phyloP scores from a whole-genome alignment of 163 green algal species.

The Coccomyxa subellipsoidea region DNA sequence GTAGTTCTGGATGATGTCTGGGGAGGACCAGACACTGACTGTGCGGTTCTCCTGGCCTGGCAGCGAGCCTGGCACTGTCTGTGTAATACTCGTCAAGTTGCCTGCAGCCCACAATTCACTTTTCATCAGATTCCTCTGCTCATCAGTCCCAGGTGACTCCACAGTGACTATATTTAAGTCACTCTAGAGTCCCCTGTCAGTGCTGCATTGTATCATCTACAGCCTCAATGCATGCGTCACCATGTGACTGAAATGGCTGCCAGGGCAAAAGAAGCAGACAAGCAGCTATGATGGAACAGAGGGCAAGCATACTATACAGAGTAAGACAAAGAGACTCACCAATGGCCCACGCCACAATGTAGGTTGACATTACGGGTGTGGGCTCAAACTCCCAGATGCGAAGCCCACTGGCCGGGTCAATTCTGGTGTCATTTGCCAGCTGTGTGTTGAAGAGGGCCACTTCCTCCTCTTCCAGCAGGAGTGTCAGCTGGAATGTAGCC shows the following conservation, averaged over 20 bases:
- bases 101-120: neutral
- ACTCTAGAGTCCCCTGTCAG: too few species aligned
- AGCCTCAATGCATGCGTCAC: too few species aligned
- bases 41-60: neutral
- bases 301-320: neutral
- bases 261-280: too few species aligned
- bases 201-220: too few species aligned
- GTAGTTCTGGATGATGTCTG: slow-evolving; percentile 23
- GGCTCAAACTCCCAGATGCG: neutral
- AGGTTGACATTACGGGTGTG: slow-evolving; percentile 69
- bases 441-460: neutral
- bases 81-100: neutral
- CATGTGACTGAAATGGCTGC: too few species aligned
- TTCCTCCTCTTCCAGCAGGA: slow-evolving; percentile 18
- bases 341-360: slow-evolving; percentile 74
- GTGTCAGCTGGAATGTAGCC: slow-evolving; percentile 62
- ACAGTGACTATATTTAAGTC: too few species aligned
- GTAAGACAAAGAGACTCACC: neutral
- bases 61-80: neutral
- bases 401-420: neutral
- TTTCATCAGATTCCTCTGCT: neutral
- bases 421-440: neutral
- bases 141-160: too few species aligned
- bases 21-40: neutral
- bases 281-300: neutral